phyloP scores from a whole-genome alignment of 139 green algal species.

The Tetratostichococcus sp. region DNA sequence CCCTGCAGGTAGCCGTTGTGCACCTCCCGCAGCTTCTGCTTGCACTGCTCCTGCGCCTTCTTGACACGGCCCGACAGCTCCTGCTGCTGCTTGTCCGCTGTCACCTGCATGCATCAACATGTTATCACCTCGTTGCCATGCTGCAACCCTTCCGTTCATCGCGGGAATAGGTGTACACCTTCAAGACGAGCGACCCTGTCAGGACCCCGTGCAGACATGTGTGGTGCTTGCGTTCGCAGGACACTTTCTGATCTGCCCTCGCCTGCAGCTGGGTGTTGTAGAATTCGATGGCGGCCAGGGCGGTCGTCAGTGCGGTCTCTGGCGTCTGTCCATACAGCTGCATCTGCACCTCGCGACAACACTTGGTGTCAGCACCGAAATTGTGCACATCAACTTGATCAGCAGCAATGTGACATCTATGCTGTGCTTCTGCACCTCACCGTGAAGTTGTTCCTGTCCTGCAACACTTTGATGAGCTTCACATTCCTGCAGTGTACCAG shows the following conservation, averaged over 20 bases:
- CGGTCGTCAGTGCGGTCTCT: slow-evolving; percentile 37
- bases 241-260: too few species aligned
- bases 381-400: too few species aligned
- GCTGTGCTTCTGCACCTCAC: slow-evolving; percentile 15
- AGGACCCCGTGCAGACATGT: too few species aligned
- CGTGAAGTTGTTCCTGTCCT: slow-evolving; percentile 20
- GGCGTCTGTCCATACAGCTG: slow-evolving; percentile 54
- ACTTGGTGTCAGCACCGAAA: too few species aligned
- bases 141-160: too few species aligned
- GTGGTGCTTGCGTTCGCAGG: too few species aligned
- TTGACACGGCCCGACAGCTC: slow-evolving; percentile 46
- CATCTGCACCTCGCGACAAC: slow-evolving; percentile 22
- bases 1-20: slow-evolving; percentile 45
- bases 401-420: too few species aligned
- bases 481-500: slow-evolving; percentile 35
- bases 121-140: neutral
- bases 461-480: slow-evolving; percentile 43
- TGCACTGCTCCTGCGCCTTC: slow-evolving; percentile 56
- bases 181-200: too few species aligned
- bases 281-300: slow-evolving; percentile 53
- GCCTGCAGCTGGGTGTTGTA: slow-evolving; percentile 44
- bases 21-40: slow-evolving; percentile 63
- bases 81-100: slow-evolving; percentile 22
- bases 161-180: too few species aligned
- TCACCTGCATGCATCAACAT: neutral